Evolutionary conservation across 257 asterid genomes (phyloP).

Genomic region (Nicotiana attenuata): DNA sequence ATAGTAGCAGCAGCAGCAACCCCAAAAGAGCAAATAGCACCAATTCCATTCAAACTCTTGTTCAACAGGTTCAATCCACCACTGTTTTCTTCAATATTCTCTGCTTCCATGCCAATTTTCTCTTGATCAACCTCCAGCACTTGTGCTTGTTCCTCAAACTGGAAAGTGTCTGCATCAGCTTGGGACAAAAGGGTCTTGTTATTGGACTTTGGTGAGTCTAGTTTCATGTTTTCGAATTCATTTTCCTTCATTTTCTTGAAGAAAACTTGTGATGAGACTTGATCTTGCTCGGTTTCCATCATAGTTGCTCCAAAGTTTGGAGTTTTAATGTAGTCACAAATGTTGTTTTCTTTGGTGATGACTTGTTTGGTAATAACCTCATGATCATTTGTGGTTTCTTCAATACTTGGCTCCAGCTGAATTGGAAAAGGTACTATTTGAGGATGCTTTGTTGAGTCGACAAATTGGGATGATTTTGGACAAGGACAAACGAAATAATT

Average conservation of each 20-base stretch:
- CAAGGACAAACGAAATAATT: constrained; percentile 13
- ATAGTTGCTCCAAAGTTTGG: not conserved
- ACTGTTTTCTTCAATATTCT: not conserved
- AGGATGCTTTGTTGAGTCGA: constrained; percentile 20
- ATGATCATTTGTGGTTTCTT: constrained; percentile 7
- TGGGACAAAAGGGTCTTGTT: constrained; percentile 23
- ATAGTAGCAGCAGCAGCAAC: constrained; percentile 63
- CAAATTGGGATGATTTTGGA: constrained; percentile 23
- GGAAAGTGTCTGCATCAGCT: constrained; percentile 22
- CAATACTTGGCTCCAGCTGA: constrained; percentile 8
- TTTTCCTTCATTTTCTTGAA: constrained; percentile 66
- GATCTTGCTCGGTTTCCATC: constrained; percentile 26
- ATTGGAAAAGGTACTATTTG: constrained; percentile 28
- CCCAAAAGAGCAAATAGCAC: constrained; percentile 75
- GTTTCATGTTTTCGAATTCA: constrained; percentile 71
- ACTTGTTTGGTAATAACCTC: not conserved
- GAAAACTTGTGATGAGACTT: constrained; percentile 48
- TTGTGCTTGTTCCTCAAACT: constrained; percentile 31
- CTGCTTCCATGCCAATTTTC: not conserved
- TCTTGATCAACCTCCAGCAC: constrained; percentile 11
- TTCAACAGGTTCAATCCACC: constrained; percentile 48
- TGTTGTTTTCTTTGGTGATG: constrained; percentile 3
- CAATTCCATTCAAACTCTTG: constrained; percentile 61
- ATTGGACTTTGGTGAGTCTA: constrained; percentile 57
- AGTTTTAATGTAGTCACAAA: not conserved